phyloP scores from a whole-genome alignment of 345 rosid species.

The Melaleuca alternifolia region DNA sequence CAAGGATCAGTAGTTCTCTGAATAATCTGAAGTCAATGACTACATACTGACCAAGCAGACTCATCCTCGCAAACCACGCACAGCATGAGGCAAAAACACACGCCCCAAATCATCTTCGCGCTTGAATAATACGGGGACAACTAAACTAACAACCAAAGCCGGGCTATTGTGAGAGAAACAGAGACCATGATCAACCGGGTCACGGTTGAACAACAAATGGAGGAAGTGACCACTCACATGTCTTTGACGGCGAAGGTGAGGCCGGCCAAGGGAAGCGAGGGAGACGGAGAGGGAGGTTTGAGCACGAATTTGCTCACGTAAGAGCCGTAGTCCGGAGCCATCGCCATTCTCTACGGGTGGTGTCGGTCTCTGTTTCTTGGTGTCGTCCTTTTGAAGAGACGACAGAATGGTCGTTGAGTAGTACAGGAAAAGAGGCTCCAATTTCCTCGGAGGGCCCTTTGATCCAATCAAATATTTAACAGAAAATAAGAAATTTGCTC shows the following conservation, averaged over 20 bases:
- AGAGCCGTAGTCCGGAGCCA: conserved; percentile 53
- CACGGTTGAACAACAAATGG: not conserved
- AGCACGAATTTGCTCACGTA: conserved; percentile 66
- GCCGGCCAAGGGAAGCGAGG: conserved; percentile 40
- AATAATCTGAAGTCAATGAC: not conserved
- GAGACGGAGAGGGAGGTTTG: conserved; percentile 32
- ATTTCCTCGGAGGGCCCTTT: not conserved
- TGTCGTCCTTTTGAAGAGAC: not conserved
- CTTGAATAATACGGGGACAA: not conserved
- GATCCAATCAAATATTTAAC: not conserved
- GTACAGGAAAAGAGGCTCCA: not conserved
- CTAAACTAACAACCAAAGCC: not conserved
- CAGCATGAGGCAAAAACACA: not conserved
- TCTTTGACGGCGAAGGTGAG: conserved; percentile 88
- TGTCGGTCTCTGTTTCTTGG: not conserved
- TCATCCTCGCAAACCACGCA: too few relatives aligned
- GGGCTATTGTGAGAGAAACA: not conserved
- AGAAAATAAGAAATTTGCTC: not conserved
- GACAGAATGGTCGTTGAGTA: not conserved
- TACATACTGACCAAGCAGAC: not conserved
- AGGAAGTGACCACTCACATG: conserved; percentile 34
- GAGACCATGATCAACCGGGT: not conserved
- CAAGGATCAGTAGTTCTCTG: not conserved
- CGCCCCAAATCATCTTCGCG: not conserved
- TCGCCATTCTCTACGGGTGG: conserved; percentile 22